Evolutionary conservation across 768 basidiomycete species (phyloP).

Genomic region (Psilocybe cyanescens): DNA sequence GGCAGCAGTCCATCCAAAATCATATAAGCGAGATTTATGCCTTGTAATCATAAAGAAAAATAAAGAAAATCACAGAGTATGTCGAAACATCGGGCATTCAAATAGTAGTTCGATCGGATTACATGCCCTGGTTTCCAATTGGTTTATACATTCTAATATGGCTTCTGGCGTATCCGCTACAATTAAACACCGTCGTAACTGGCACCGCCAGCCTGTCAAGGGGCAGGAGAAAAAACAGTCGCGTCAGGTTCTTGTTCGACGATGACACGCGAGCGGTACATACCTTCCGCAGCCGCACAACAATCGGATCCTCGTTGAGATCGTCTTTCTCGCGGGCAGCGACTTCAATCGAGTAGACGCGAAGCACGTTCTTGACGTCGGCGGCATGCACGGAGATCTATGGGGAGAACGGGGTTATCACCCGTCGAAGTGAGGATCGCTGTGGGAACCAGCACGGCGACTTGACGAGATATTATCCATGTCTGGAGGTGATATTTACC

Average conservation of each 20-base stretch:
- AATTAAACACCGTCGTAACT: constrained; percentile 84
- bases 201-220: constrained; percentile 77
- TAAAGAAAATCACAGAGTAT: not conserved
- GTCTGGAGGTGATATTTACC: constrained; percentile 50
- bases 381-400: constrained; percentile 92
- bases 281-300: constrained; percentile 82
- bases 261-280: constrained; percentile 22
- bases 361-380: constrained; percentile 83
- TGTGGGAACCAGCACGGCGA: constrained; percentile 29
- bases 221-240: constrained; percentile 20
- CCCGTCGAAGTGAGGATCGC: constrained; percentile 31
- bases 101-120: not conserved
- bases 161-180: constrained; percentile 3
- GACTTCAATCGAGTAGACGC: constrained; percentile 86
- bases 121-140: constrained; percentile 16
- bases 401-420: constrained; percentile 22
- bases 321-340: constrained; percentile 84
- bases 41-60: not conserved
- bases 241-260: constrained; percentile 12
- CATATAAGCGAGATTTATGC: constrained; percentile 1
- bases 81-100: constrained; percentile 1
- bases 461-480: constrained; percentile 13
- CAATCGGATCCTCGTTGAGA: constrained; percentile 85
- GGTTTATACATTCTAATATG: constrained; percentile 17
- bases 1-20: constrained; percentile 5